phyloP scores from a whole-genome alignment of 768 basidiomycete species.

The Leccinum incarnatum region DNA sequence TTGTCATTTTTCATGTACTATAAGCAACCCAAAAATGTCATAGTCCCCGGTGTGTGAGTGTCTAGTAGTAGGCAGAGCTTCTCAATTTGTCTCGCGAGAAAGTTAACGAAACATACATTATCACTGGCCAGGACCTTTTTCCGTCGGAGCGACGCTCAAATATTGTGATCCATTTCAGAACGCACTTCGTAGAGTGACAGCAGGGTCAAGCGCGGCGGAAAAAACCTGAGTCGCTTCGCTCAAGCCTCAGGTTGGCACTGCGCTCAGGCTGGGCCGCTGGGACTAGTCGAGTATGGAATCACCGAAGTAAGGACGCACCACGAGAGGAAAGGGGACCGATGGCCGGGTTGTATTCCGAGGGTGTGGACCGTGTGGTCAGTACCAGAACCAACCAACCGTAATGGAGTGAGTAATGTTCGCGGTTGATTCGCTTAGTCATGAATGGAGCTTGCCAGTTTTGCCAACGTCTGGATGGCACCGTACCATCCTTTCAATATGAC shows the following conservation, averaged over 20 bases:
- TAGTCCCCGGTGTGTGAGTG: neutral
- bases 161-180: constrained; percentile 9
- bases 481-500: constrained; percentile 12
- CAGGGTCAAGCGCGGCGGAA: neutral
- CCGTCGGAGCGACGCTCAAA: neutral
- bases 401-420: neutral
- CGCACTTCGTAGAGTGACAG: neutral
- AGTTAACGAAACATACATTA: constrained; percentile 1
- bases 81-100: neutral
- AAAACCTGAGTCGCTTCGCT: neutral
- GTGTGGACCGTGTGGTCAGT: neutral
- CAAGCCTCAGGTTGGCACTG: neutral
- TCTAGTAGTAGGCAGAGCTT: constrained; percentile 1
- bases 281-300: constrained; percentile 10
- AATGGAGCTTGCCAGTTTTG: neutral
- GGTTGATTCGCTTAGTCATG: constrained; percentile 23
- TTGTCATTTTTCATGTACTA: too few species aligned
- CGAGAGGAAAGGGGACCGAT: neutral
- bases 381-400: neutral
- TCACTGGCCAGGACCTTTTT: neutral
- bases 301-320: neutral
- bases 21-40: too few species aligned
- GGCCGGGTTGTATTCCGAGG: neutral
- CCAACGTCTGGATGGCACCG: neutral
- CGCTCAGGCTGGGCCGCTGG: too few species aligned